phyloP scores from a whole-genome alignment of 225 moss, liverwort and hornwort species.

The Bryoerythrophyllum caledonicum region DNA sequence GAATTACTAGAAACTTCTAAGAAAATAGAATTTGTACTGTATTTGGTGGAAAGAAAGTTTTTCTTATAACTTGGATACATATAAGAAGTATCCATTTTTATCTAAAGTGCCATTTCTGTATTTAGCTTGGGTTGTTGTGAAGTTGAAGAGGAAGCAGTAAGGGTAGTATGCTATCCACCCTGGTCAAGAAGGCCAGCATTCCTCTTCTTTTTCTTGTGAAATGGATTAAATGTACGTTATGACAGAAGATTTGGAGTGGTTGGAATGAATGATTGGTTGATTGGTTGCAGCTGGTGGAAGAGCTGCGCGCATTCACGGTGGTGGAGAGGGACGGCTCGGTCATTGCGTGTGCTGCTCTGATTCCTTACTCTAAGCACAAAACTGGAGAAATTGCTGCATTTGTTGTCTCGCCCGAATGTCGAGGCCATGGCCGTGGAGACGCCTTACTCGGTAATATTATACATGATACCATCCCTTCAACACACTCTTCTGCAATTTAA shows the following conservation, averaged over 20 bases:
- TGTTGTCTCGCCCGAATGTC: constrained; percentile 91
- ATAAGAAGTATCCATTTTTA: too few relatives aligned
- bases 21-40: too few relatives aligned
- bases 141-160: too few relatives aligned
- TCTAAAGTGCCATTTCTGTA: too few relatives aligned
- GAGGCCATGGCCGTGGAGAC: constrained; percentile 87
- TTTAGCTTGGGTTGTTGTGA: too few relatives aligned
- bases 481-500: background rate
- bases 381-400: constrained; percentile 93
- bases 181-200: background rate
- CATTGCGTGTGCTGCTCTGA: constrained; percentile 88
- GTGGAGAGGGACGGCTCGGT: constrained; percentile 96
- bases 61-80: too few relatives aligned
- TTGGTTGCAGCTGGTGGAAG: constrained; percentile 60
- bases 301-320: constrained; percentile 69
- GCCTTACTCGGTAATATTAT: constrained; percentile 68
- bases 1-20: too few relatives aligned
- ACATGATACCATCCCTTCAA: background rate
- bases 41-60: too few relatives aligned
- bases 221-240: background rate
- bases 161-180: too few relatives aligned
- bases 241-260: constrained; percentile 4
- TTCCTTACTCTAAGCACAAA: constrained; percentile 50
- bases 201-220: background rate
- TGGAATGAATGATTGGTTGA: constrained; percentile 7